Conservation (phyloP, 345 rosid species). For the Firmiana major region DNA sequence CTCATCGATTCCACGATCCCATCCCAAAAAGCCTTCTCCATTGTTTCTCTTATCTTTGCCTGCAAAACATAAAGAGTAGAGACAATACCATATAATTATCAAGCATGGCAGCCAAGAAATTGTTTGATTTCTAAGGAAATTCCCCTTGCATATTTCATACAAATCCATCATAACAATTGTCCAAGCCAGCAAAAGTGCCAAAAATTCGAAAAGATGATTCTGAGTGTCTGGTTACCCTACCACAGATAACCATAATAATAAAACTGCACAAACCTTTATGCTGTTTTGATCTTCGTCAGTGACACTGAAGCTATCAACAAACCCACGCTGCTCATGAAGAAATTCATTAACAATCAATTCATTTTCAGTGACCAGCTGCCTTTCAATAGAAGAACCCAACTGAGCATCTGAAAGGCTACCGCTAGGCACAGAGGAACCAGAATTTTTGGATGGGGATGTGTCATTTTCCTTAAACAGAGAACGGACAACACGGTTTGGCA, state of each 20-base stretch:
- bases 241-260: background rate
- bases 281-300: constrained; percentile 38
- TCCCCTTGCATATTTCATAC: background rate
- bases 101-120: background rate
- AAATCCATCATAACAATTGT: background rate
- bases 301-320: constrained; percentile 37
- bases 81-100: background rate
- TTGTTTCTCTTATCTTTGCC: constrained; percentile 64
- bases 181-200: background rate
- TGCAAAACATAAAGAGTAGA: constrained; percentile 23
- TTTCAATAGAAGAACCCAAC: constrained; percentile 29
- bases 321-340: constrained; percentile 49
- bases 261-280: constrained; percentile 54
- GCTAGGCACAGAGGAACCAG: constrained; percentile 30
- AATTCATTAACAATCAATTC: constrained; percentile 80
- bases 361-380: constrained; percentile 41
- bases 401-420: constrained; percentile 25
- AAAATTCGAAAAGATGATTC: background rate
- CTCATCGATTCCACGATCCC: constrained; percentile 60
- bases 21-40: constrained; percentile 96
- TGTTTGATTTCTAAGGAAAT: background rate
- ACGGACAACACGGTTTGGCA: constrained; percentile 54
- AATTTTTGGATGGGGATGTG: constrained; percentile 30
- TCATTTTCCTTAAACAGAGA: constrained; percentile 65
- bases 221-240: background rate